phyloP scores from a whole-genome alignment of 176 grass and related monocot species.

The Phyllostachys edulis region DNA sequence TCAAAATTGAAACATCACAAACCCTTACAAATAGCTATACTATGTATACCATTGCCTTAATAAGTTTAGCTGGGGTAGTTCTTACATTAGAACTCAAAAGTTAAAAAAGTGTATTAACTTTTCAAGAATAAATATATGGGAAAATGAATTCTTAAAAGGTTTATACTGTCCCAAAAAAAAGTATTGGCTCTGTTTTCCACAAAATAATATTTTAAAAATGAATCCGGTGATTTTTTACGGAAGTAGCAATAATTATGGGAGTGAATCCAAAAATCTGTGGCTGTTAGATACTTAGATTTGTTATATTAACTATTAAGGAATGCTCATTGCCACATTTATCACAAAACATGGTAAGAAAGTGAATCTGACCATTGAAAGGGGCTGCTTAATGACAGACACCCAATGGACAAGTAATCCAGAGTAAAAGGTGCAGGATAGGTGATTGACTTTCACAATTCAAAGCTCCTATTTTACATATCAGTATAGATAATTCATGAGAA shows the following conservation, averaged over 20 bases:
- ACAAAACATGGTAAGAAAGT: conserved; percentile 2
- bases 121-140: background rate
- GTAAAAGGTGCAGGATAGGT: background rate
- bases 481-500: background rate
- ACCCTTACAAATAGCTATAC: background rate
- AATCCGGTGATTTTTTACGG: background rate
- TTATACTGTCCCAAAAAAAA: background rate
- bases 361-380: background rate
- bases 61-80: background rate
- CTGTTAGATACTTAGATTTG: background rate
- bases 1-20: background rate
- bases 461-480: conserved; percentile 6
- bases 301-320: background rate
- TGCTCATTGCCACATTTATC: background rate
- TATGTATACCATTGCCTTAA: background rate
- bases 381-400: background rate
- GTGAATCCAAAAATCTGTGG: background rate
- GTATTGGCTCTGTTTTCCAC: background rate
- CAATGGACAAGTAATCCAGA: background rate
- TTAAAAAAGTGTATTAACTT: background rate
- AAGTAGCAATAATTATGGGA: background rate
- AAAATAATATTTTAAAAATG: background rate
- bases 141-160: background rate
- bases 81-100: conserved; percentile 1
- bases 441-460: background rate